Conservation (phyloP, 805 yeast genomes). For the Debaryomyces tyrocola region DNA sequence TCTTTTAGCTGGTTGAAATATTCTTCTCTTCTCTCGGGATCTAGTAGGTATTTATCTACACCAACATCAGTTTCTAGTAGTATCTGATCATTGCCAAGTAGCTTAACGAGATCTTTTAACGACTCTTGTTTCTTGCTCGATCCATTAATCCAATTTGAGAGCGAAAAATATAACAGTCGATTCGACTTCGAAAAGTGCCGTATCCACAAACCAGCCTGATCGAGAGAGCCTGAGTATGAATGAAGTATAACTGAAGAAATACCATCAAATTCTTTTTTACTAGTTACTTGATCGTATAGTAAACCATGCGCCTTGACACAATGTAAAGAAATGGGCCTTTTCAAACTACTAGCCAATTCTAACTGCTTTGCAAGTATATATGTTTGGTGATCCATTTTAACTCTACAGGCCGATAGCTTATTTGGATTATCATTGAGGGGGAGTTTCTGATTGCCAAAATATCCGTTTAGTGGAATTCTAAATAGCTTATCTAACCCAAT, state of each 20-base stretch:
- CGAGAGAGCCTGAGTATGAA: conserved; percentile 82
- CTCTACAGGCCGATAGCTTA: conserved; percentile 47
- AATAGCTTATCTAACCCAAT: conserved; percentile 85
- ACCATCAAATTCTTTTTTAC: conserved; percentile 11
- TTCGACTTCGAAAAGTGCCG: conserved; percentile 24
- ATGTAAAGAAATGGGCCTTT: conserved; percentile 69
- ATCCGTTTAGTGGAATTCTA: conserved; percentile 63
- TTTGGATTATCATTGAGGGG: conserved; percentile 6
- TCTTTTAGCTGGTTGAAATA: conserved; percentile 21
- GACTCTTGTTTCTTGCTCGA: conserved; percentile 24
- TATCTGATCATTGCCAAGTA: conserved; percentile 22
- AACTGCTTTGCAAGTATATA: conserved; percentile 52
- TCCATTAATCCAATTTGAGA: conserved; percentile 53
- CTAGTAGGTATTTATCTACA: conserved; percentile 22
- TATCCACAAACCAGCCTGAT: conserved; percentile 56
- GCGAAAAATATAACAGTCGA: conserved; percentile 46
- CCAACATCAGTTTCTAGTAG: conserved; percentile 38
- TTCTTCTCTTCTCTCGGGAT: conserved; percentile 8
- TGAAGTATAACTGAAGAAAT: conserved; percentile 62
- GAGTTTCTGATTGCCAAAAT: conserved; percentile 37
- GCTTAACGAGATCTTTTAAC: conserved; percentile 16
- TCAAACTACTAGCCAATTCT: conserved; percentile 48
- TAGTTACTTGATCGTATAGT: conserved; percentile 45
- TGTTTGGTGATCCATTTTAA: conserved; percentile 65
- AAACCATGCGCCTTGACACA: conserved; percentile 79